phyloP scores from a whole-genome alignment of 2,329 filamentous ascomycete species.

The Colletotrichum tabaci region DNA sequence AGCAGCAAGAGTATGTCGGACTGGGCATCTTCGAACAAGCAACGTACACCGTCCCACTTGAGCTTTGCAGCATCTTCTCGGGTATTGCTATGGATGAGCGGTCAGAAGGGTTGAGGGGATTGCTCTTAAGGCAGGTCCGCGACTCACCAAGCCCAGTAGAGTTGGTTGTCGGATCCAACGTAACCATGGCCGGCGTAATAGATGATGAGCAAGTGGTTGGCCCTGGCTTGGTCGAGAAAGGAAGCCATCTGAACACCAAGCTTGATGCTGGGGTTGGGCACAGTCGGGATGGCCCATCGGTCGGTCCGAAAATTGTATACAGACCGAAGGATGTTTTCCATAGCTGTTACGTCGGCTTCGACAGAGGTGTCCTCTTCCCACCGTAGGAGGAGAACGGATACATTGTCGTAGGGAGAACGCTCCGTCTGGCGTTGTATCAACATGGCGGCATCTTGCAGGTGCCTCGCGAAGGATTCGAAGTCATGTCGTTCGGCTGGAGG shows the following conservation, averaged over 20 bases:
- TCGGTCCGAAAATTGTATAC: conserved; percentile 74
- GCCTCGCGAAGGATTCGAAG: conserved; percentile 77
- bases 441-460: conserved; percentile 79
- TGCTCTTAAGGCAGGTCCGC: conserved; percentile 3
- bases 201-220: conserved; percentile 74
- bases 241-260: conserved; percentile 72
- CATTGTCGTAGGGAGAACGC: conserved; percentile 69
- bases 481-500: conserved; percentile 68
- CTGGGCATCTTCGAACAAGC: conserved; percentile 73
- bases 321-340: conserved; percentile 72
- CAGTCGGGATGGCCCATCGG: conserved; percentile 73
- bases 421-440: conserved; percentile 76
- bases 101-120: conserved; percentile 52
- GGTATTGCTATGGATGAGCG: conserved; percentile 62
- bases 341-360: conserved; percentile 66
- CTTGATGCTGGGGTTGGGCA: conserved; percentile 72
- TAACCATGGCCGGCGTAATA: conserved; percentile 76
- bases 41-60: conserved; percentile 75
- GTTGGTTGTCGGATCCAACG: conserved; percentile 70
- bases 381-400: conserved; percentile 72
- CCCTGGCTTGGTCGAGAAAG: conserved; percentile 70
- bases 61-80: conserved; percentile 72
- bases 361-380: conserved; percentile 74
- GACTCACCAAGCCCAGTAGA: conserved; percentile 78
- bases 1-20: conserved; percentile 75